Evolutionary conservation across 2,329 filamentous ascomycete species (phyloP).

Genomic region (Xylaria sp.): DNA sequence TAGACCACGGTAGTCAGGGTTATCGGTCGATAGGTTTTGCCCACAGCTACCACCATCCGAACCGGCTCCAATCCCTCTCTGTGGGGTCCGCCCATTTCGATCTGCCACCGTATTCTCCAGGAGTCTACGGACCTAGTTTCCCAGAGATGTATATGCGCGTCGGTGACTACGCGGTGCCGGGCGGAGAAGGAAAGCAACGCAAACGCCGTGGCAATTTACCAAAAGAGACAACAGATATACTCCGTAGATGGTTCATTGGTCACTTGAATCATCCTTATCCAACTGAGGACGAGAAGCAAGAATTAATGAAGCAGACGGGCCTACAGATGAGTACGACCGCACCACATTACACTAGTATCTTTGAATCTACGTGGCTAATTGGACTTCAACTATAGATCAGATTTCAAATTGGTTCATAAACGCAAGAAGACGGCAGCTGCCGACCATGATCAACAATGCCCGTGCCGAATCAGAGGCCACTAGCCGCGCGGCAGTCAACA

Average conservation of each 20-base stretch:
- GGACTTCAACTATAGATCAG: conserved; percentile 60
- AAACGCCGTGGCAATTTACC: conserved; percentile 85
- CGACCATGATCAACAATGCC: conserved; percentile 68
- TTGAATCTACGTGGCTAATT: conserved; percentile 33
- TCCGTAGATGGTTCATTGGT: conserved; percentile 82
- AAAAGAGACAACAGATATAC: conserved; percentile 86
- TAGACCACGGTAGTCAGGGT: conserved; percentile 49
- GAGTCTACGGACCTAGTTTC: conserved; percentile 55
- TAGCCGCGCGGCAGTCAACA: conserved; percentile 53
- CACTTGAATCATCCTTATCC: conserved; percentile 86
- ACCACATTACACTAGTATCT: neutral
- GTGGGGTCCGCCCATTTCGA: conserved; percentile 58
- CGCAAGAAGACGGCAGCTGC: conserved; percentile 73
- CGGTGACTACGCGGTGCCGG: conserved; percentile 53
- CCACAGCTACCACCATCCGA: conserved; percentile 58
- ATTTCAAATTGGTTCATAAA: conserved; percentile 89
- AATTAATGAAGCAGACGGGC: conserved; percentile 79
- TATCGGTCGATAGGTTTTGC: conserved; percentile 53
- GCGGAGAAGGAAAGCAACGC: conserved; percentile 62
- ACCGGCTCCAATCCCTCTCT: conserved; percentile 59
- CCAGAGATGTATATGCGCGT: conserved; percentile 57
- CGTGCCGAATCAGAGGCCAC: conserved; percentile 63
- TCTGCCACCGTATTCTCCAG: conserved; percentile 57
- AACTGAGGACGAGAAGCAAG: conserved; percentile 87
- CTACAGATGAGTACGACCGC: conserved; percentile 74